phyloP scores from a whole-genome alignment of 1,139 yeast genomes.

The Candida tetrigidarum region DNA sequence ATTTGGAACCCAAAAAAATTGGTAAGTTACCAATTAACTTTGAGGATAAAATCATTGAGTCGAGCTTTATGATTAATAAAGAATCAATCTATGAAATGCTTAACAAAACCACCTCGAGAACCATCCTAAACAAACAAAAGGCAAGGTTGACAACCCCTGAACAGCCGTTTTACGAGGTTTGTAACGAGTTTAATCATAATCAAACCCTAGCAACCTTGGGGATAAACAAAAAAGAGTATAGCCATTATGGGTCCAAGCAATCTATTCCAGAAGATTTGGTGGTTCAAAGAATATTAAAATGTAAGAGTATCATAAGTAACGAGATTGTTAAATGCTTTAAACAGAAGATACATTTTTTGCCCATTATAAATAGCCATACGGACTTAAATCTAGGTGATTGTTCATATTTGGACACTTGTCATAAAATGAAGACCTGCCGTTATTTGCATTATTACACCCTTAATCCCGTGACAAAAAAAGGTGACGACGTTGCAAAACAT shows the following conservation, averaged over 20 bases:
- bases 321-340: conserved; percentile 47
- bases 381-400: conserved; percentile 86
- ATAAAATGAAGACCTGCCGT: conserved; percentile 78
- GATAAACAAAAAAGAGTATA: conserved; percentile 24
- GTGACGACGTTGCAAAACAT: not conserved
- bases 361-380: conserved; percentile 56
- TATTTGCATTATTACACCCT: conserved; percentile 80
- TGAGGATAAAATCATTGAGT: conserved; percentile 15
- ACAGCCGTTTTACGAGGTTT: conserved; percentile 55
- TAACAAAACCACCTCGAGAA: conserved; percentile 33
- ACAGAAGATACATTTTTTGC: conserved; percentile 62
- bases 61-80: conserved; percentile 15
- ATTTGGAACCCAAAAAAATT: conserved; percentile 24
- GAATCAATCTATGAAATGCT: conserved; percentile 20
- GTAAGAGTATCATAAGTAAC: conserved; percentile 26
- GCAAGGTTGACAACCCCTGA: conserved; percentile 37
- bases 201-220: conserved; percentile 33
- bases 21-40: not conserved
- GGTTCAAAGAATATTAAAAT: conserved; percentile 23
- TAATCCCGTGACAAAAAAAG: conserved; percentile 37
- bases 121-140: conserved; percentile 44
- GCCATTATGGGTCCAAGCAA: conserved; percentile 18
- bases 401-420: conserved; percentile 92
- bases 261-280: conserved; percentile 24
- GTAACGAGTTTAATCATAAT: conserved; percentile 53